phyloP scores from a whole-genome alignment of 2,329 filamentous ascomycete genomes.

The Fusarium torreyae region DNA sequence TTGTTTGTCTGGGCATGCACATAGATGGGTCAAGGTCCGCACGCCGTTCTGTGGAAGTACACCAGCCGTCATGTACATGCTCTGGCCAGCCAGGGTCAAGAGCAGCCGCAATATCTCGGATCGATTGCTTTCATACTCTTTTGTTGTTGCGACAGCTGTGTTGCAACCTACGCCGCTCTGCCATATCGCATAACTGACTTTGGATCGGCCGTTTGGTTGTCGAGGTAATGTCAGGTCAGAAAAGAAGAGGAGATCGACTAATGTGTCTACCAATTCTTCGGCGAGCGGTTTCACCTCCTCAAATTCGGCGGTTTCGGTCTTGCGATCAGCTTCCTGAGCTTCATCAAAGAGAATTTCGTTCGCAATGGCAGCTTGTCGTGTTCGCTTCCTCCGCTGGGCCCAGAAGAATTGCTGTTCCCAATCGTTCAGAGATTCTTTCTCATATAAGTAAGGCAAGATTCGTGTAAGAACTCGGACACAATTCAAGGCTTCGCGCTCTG shows the following conservation, averaged over 20 bases:
- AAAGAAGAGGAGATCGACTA: constrained; percentile 92
- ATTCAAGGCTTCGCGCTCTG: constrained; percentile 91
- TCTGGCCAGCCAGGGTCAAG: constrained; percentile 88
- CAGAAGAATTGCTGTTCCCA: constrained; percentile 98
- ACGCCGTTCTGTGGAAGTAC: constrained; percentile 86
- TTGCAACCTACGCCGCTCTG: constrained; percentile 98
- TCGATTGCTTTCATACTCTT: constrained; percentile 93
- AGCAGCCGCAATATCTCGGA: constrained; percentile 91
- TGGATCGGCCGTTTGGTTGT: constrained; percentile 78
- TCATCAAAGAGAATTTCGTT: constrained; percentile 90
- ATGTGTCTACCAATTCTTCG: constrained; percentile 91
- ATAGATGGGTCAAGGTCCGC: constrained; percentile 88
- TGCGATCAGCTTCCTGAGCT: constrained; percentile 67
- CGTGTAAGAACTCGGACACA: constrained; percentile 93
- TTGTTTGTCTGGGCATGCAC: constrained; percentile 90
- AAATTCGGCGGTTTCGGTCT: constrained; percentile 72
- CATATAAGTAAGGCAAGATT: constrained; percentile 91
- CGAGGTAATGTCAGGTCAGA: constrained; percentile 88
- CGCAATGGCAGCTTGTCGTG: constrained; percentile 74
- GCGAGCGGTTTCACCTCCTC: constrained; percentile 89
- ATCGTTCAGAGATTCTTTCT: constrained; percentile 82
- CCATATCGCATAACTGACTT: constrained; percentile 96
- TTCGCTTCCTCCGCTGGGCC: constrained; percentile 80
- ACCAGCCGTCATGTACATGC: constrained; percentile 90
- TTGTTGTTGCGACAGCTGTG: constrained; percentile 87